phyloP scores from a whole-genome alignment of 768 basidiomycete species.

The Boletus vinaceobasis region DNA sequence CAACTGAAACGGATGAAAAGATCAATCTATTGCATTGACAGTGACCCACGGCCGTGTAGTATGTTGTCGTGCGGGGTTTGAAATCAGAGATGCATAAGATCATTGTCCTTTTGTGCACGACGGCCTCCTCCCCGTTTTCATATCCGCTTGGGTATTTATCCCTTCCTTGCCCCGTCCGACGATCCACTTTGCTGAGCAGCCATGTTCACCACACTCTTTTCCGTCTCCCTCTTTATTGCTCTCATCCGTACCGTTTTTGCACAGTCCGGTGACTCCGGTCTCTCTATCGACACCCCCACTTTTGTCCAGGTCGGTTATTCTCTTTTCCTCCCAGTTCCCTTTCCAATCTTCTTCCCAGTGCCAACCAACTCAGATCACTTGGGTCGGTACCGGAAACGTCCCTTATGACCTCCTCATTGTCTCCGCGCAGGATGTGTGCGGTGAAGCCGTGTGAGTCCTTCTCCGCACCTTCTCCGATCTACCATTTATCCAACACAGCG shows the following conservation, averaged over 20 bases:
- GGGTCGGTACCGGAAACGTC: conserved; percentile 38
- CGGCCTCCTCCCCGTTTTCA: conserved; percentile 3
- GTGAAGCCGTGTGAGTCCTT: conserved; percentile 51
- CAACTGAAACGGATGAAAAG: not conserved
- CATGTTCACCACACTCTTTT: conserved; percentile 83
- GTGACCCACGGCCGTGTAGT: not conserved
- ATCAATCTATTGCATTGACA: not conserved
- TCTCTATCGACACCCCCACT: conserved; percentile 49
- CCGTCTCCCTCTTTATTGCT: conserved; percentile 60
- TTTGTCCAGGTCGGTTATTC: conserved; percentile 48
- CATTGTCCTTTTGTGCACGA: not conserved
- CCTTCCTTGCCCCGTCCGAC: not conserved
- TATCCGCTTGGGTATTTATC: conserved; percentile 18
- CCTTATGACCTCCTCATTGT: conserved; percentile 65
- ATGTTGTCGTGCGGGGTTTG: conserved; percentile 21
- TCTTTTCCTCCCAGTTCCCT: not conserved
- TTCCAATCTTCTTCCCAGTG: conserved; percentile 43
- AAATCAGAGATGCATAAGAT: conserved; percentile 13
- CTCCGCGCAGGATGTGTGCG: conserved; percentile 51
- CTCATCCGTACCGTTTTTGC: conserved; percentile 52
- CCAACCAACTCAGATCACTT: conserved; percentile 37
- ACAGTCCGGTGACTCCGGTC: conserved; percentile 34
- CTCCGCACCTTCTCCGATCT: not conserved
- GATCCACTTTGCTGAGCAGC: conserved; percentile 16
- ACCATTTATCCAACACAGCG: conserved; percentile 35